Evolutionary conservation across 2,329 filamentous ascomycete species (phyloP).

Genomic region (Trichoderma sp.): DNA sequence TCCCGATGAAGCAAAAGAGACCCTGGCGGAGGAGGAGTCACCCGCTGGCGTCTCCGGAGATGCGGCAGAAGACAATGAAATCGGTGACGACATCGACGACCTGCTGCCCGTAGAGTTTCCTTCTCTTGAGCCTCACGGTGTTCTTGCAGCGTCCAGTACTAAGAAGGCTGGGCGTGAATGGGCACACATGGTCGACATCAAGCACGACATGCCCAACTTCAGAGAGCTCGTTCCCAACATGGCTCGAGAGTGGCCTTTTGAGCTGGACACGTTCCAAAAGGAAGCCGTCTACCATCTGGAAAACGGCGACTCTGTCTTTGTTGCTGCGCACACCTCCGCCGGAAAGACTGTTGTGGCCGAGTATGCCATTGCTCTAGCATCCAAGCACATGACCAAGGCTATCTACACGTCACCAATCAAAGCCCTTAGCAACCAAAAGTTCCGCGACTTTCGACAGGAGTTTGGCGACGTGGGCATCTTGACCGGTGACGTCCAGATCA

Average conservation of each 20-base stretch:
- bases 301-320: conserved; percentile 94
- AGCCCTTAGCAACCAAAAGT: conserved; percentile 97
- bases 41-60: conserved; percentile 27
- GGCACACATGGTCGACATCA: conserved; percentile 98
- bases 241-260: conserved; percentile 94
- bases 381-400: conserved; percentile 99
- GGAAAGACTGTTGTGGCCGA: conserved; percentile 98
- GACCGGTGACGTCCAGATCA: conserved; percentile 96
- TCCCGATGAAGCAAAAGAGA: conserved; percentile 39
- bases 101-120: conserved; percentile 91
- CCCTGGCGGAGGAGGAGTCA: conserved; percentile 30
- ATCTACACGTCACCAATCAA: conserved; percentile 99
- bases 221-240: conserved; percentile 90
- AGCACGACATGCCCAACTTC: conserved; percentile 91
- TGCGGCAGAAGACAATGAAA: conserved; percentile 39
- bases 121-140: conserved; percentile 78
- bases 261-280: conserved; percentile 97
- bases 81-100: conserved; percentile 71
- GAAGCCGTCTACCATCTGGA: conserved; percentile 97
- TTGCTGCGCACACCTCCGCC: conserved; percentile 94
- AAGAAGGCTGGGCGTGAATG: conserved; percentile 81
- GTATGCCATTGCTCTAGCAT: conserved; percentile 92
- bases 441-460: conserved; percentile 82
- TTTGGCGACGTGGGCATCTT: conserved; percentile 97
- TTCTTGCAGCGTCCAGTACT: conserved; percentile 66